phyloP scores from a whole-genome alignment of 2,329 filamentous ascomycete species.

The Parastagonospora avenae region DNA sequence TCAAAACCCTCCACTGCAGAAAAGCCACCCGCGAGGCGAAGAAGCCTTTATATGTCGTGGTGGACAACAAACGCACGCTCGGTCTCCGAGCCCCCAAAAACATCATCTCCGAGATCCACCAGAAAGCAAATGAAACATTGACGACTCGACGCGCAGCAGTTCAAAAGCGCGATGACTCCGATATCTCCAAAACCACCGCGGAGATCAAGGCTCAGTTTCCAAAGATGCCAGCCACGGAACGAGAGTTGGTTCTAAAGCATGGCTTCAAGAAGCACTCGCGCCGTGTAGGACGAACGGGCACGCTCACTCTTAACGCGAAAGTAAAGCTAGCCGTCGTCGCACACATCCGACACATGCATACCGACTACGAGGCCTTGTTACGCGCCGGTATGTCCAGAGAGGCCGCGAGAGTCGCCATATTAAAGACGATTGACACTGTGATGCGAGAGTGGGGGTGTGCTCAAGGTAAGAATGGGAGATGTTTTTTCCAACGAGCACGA shows the following conservation, averaged over 20 bases:
- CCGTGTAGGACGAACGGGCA: constrained; percentile 55
- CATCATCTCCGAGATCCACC: constrained; percentile 47
- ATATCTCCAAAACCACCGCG: constrained; percentile 24
- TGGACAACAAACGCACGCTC: constrained; percentile 33
- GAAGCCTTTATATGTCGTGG: constrained; percentile 34
- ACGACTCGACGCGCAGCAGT: constrained; percentile 48
- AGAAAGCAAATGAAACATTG: constrained; percentile 48
- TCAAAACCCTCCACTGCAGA: constrained; percentile 42
- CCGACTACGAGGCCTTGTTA: constrained; percentile 54
- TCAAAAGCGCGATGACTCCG: constrained; percentile 31
- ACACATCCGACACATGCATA: constrained; percentile 56
- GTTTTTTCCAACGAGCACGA: neutral
- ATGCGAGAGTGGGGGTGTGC: constrained; percentile 32
- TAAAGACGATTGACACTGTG: constrained; percentile 24
- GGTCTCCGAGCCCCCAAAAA: constrained; percentile 52
- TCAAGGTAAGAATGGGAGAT: constrained; percentile 19
- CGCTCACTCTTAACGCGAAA: constrained; percentile 46
- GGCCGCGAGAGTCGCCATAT: constrained; percentile 29
- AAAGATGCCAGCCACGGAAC: constrained; percentile 44
- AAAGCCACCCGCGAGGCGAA: constrained; percentile 37
- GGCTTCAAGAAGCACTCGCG: constrained; percentile 54
- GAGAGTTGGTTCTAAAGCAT: constrained; percentile 46
- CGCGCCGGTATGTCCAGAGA: constrained; percentile 19
- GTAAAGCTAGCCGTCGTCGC: constrained; percentile 56
- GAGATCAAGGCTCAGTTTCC: constrained; percentile 51